Evolutionary conservation across 2,329 filamentous ascomycete species (phyloP), one percentile per base, ranked within the genome.

Genomic region (Pseudocercospora musae): DNA sequence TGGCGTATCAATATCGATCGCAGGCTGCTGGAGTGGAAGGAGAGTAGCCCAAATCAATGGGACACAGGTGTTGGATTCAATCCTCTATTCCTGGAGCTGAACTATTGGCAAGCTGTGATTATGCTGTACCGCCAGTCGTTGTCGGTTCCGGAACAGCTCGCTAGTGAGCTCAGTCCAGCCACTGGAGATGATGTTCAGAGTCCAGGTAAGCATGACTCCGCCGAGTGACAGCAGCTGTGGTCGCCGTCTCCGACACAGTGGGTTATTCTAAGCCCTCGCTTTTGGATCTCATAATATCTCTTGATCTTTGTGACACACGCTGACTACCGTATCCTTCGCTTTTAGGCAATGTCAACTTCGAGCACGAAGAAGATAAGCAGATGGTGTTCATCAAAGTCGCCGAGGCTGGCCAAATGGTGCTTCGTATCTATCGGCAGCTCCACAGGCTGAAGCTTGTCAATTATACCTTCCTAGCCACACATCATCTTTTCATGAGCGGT

Each of bases 91-190:
- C 78, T 97, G 4, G 92, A 97, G 71, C 83, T 98, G 64, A 98
- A 98, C 76, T 98, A 98, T 77, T 98, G 94, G 93, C 94, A 97
- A 75, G 92, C 92, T 3, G 88, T 98, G 64, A 96, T 97, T 68
- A 92, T 97, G 89, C 84, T 98, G 20, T 98, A 98, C 75, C 84
- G 94, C 59, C 94, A 96, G 76, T 92, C 75, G 5, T 66, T 75
- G 78, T 96, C 64, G 89, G 91, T 96, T 18, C 94, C 94, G 0
- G 86, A 89, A 44, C 87, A 92, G 72, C 87, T 98, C 62, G 91
- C 93, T 58, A 87, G 87, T 58, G 94, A 97, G 77, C 87, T 87
- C 6, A 84, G 80, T 44, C 81, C 82, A 2, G 80, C 84, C 0
- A 78, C 78, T 29, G 73, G 73, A 3, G 84, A 85, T 56, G 84